phyloP scores from a whole-genome alignment of 2,329 filamentous ascomycete species.

The Escovopsis sp. region DNA sequence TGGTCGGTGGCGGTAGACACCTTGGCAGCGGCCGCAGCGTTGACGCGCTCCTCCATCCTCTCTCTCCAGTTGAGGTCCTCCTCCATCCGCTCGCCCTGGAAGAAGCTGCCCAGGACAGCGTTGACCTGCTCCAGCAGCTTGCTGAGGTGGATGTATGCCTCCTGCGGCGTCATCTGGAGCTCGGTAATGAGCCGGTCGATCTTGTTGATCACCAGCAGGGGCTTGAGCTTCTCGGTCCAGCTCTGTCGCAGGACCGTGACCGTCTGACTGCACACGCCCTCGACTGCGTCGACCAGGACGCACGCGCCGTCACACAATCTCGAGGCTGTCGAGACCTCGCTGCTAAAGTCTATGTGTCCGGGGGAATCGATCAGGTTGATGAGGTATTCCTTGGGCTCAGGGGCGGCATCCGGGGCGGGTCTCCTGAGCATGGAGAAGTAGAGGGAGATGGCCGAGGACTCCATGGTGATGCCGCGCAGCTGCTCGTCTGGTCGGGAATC shows the following conservation, averaged over 20 bases:
- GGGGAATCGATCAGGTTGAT: slow-evolving; percentile 97
- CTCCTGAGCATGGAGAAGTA: slow-evolving; percentile 86
- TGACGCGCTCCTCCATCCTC: slow-evolving; percentile 73
- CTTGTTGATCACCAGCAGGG: slow-evolving; percentile 92
- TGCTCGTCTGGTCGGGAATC: slow-evolving; percentile 96
- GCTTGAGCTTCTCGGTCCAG: slow-evolving; percentile 92
- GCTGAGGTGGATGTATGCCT: slow-evolving; percentile 79
- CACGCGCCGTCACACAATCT: slow-evolving; percentile 88
- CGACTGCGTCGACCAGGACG: slow-evolving; percentile 88
- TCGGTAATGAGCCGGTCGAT: slow-evolving; percentile 92
- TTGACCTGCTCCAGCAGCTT: slow-evolving; percentile 93
- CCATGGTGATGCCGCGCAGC: slow-evolving; percentile 96
- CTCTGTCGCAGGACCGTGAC: slow-evolving; percentile 91
- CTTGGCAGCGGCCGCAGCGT: slow-evolving; percentile 51
- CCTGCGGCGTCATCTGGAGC: slow-evolving; percentile 78
- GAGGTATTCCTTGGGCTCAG: slow-evolving; percentile 74
- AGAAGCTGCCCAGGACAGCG: slow-evolving; percentile 92
- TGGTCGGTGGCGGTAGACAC: slow-evolving; percentile 33
- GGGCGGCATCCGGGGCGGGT: slow-evolving; percentile 48
- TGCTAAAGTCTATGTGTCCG: slow-evolving; percentile 97
- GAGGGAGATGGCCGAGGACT: slow-evolving; percentile 92
- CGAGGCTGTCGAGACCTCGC: slow-evolving; percentile 91
- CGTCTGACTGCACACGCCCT: slow-evolving; percentile 96
- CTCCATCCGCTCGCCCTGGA: slow-evolving; percentile 96
- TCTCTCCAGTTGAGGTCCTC: slow-evolving; percentile 95